phyloP scores from a whole-genome alignment of 306 rosid species.

The Alnus glutinosa region DNA sequence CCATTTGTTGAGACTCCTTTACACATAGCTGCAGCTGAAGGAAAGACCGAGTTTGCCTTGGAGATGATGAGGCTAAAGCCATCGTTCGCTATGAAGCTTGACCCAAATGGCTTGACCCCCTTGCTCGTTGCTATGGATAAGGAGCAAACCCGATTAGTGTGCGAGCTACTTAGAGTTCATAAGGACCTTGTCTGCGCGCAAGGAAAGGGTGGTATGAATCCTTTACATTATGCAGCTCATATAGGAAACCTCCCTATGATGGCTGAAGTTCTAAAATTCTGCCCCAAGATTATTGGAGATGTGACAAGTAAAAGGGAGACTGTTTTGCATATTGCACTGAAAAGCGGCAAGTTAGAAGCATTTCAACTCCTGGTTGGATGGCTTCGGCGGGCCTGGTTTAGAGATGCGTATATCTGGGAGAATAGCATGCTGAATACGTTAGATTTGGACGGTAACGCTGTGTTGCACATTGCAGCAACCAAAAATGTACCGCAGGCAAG shows the following conservation, averaged over 20 bases:
- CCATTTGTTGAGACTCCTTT: too few species aligned
- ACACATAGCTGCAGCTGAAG: too few species aligned
- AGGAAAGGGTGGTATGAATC: background rate
- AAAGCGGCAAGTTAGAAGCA: background rate
- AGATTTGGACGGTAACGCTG: constrained; percentile 34
- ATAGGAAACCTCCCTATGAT: background rate
- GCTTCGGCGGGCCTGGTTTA: background rate
- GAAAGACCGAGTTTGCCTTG: too few species aligned
- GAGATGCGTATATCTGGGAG: background rate
- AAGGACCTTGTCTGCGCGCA: background rate
- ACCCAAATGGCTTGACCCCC: too few species aligned
- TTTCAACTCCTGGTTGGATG: background rate
- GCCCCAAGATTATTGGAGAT: background rate
- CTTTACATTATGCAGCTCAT: background rate
- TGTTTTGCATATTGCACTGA: background rate
- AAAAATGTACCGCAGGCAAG: constrained; percentile 14
- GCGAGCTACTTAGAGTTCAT: too few species aligned
- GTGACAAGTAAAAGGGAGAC: background rate
- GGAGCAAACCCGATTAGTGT: too few species aligned
- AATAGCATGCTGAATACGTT: background rate
- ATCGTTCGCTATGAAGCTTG: too few species aligned
- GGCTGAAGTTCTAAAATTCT: background rate
- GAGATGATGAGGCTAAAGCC: too few species aligned
- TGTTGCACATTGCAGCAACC: constrained; percentile 35
- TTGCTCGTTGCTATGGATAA: too few species aligned